A percentile compares a stretch with the other conserved stretches of the same genome.
These are phyloP conservation scores for Rauvolfia tetraphylla DNA, from an alignment of 257 asterid species.

Conservation along the genomic window DNA sequence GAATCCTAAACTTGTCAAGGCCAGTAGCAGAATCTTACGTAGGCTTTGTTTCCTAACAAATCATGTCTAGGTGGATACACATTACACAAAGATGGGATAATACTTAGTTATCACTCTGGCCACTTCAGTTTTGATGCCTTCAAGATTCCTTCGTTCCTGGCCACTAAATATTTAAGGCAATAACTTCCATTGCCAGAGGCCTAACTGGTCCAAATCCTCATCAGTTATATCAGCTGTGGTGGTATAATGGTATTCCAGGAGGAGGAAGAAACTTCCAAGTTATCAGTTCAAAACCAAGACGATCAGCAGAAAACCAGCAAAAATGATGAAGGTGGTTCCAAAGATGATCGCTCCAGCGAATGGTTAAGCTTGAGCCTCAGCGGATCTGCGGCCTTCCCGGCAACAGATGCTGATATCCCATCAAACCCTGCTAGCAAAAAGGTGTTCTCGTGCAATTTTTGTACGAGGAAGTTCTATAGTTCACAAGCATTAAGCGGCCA, in stretches of 20 bases:
- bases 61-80: slow-evolving; percentile 17
- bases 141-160: slow-evolving; percentile 6
- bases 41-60: neutral
- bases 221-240: neutral
- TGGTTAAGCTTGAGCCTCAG: slow-evolving; percentile 21
- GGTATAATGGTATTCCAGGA: slow-evolving; percentile 4
- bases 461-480: slow-evolving; percentile 20
- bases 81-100: neutral
- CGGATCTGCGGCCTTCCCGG: neutral
- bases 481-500: slow-evolving; percentile 30
- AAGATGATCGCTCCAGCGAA: neutral
- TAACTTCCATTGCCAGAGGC: neutral
- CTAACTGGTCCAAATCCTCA: neutral
- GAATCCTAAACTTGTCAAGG: slow-evolving; percentile 20
- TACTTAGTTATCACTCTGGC: slow-evolving; percentile 7
- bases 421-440: neutral
- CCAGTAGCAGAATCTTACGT: slow-evolving; percentile 16
- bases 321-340: neutral
- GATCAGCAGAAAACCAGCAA: neutral
- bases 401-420: neutral
- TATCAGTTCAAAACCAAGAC: neutral
- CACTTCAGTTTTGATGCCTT: slow-evolving; percentile 10
- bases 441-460: slow-evolving; percentile 21
- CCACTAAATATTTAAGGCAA: slow-evolving; percentile 8
- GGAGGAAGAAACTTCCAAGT: neutral